Conservation (phyloP, 1,284 basidiomycete genomes). For the Anthracocystis setariae region DNA sequence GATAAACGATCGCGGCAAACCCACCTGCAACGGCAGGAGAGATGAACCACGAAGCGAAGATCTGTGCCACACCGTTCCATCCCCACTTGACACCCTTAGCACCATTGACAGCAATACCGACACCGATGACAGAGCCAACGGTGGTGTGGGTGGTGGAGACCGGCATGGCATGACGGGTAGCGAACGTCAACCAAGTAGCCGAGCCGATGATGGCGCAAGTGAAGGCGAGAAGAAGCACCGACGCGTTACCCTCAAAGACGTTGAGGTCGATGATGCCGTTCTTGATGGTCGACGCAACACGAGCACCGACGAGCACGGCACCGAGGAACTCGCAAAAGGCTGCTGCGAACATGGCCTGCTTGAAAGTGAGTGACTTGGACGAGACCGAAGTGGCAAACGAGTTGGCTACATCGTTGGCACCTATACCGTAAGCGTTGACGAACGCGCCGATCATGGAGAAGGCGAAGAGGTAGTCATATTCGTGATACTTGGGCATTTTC, state of each 20-base stretch:
- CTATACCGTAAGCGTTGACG: constrained; percentile 44
- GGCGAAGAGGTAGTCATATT: constrained; percentile 53
- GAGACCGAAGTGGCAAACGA: constrained; percentile 53
- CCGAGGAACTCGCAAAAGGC: constrained; percentile 52
- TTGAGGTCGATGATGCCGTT: constrained; percentile 45
- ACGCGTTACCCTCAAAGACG: constrained; percentile 39
- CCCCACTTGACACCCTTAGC: constrained; percentile 41
- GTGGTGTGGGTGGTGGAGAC: constrained; percentile 54
- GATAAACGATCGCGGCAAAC: constrained; percentile 38
- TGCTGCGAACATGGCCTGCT: constrained; percentile 39
- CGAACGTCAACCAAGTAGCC: constrained; percentile 45
- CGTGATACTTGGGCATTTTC: constrained; percentile 39
- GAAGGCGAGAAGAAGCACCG: constrained; percentile 43
- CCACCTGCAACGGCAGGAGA: constrained; percentile 40
- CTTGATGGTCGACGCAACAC: constrained; percentile 50
- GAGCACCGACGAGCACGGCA: constrained; percentile 45
- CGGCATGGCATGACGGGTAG: constrained; percentile 45
- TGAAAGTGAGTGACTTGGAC: constrained; percentile 45
- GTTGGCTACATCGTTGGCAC: constrained; percentile 58
- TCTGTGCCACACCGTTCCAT: constrained; percentile 46
- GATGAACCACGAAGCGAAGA: constrained; percentile 51
- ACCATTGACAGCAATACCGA: constrained; percentile 43
- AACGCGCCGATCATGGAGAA: constrained; percentile 43
- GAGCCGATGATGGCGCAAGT: constrained; percentile 49
- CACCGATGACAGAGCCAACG: constrained; percentile 44